A percentile compares a stretch with the other conserved stretches of the same genome.
Evolutionary conservation across 2,329 filamentous ascomycete genomes (phyloP).

Genomic region (Cercospora sp.): DNA sequence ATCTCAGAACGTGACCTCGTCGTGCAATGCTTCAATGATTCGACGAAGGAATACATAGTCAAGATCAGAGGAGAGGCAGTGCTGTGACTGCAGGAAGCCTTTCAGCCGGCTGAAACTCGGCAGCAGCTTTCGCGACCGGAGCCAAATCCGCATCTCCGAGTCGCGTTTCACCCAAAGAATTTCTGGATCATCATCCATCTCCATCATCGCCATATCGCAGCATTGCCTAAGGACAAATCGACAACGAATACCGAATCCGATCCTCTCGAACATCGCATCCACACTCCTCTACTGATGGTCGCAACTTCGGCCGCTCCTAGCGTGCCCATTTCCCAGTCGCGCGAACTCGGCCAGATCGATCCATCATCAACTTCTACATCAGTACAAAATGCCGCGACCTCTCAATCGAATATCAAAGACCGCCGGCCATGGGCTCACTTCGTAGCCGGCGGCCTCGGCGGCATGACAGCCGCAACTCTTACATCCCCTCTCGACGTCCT

Average conservation of each 20-base stretch:
- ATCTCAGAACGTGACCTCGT: not conserved
- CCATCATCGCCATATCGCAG: not conserved
- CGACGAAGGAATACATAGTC: too few relatives aligned
- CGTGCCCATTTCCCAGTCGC: slow-evolving; percentile 15
- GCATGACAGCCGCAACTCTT: slow-evolving; percentile 88
- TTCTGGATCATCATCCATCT: not conserved
- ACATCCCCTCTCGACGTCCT: slow-evolving; percentile 92
- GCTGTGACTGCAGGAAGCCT: not conserved
- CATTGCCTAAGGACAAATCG: not conserved
- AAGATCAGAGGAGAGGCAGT: not conserved
- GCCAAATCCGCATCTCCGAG: not conserved
- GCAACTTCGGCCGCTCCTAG: slow-evolving; percentile 11
- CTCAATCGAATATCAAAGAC: slow-evolving; percentile 26
- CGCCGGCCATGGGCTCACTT: slow-evolving; percentile 87
- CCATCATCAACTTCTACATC: slow-evolving; percentile 21
- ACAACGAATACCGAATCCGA: not conserved
- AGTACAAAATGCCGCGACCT: slow-evolving; percentile 12
- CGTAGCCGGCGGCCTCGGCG: slow-evolving; percentile 83
- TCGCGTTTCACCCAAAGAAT: slow-evolving; percentile 1
- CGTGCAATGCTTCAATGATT: not conserved
- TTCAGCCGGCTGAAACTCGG: not conserved
- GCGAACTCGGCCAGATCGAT: slow-evolving; percentile 34
- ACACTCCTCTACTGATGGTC: slow-evolving; percentile 12
- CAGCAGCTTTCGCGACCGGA: not conserved
- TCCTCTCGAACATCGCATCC: not conserved